Conservation (phyloP, 148 eudicot species). For the Talinum fruticosum region DNA sequence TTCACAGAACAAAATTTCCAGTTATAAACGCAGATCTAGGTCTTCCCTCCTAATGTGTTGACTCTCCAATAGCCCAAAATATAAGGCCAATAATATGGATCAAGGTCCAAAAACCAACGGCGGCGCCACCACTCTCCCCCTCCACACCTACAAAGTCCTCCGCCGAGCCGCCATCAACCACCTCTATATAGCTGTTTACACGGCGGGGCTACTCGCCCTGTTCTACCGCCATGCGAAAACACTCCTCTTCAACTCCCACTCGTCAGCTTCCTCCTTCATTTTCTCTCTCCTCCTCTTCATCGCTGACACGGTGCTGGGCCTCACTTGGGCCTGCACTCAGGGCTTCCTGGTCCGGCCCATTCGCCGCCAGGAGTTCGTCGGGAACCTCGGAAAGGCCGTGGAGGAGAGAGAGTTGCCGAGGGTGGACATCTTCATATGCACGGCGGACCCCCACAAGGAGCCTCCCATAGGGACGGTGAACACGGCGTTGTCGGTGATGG, state of each 20-base stretch:
- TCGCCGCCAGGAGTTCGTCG: conserved; percentile 39
- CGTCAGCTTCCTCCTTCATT: conserved; percentile 17
- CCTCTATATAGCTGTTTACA: conserved; percentile 48
- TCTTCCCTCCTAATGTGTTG: background rate
- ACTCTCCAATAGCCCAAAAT: background rate
- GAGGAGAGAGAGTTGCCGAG: conserved; percentile 34
- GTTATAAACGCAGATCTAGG: background rate
- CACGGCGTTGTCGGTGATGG: conserved; percentile 83
- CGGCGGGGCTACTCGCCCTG: conserved; percentile 42
- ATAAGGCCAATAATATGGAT: background rate
- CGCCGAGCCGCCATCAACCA: conserved; percentile 47
- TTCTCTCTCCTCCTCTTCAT: conserved; percentile 34
- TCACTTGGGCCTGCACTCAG: conserved; percentile 56
- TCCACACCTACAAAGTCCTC: conserved; percentile 33
- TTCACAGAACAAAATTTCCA: background rate
- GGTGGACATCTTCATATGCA: conserved; percentile 74
- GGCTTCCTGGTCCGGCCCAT: conserved; percentile 55
- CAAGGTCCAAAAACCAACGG: background rate
- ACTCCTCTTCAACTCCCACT: conserved; percentile 27
- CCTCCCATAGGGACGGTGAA: conserved; percentile 74
- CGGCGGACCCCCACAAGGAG: conserved; percentile 82
- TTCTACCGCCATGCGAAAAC: conserved; percentile 42
- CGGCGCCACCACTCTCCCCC: conserved; percentile 20
- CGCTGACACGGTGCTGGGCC: conserved; percentile 50
- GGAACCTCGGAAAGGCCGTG: conserved; percentile 33